A percentile compares a stretch with the other conserved stretches of the same genome.
phyloP scores from a whole-genome alignment of 2,329 filamentous ascomycete genomes.

The Rhynchosporium agropyri region DNA sequence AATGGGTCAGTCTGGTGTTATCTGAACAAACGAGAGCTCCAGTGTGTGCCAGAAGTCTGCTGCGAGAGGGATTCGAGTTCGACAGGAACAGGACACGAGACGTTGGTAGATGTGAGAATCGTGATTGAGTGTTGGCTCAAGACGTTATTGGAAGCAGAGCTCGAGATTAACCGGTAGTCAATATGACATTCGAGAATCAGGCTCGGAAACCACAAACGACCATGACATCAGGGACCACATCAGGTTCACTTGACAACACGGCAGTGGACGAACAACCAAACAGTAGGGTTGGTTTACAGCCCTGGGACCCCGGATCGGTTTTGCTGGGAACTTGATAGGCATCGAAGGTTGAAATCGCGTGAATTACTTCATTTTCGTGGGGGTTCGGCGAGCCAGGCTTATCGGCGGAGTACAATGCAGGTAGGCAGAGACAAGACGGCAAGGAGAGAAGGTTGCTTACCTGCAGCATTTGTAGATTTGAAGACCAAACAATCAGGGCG shows the following conservation, averaged over 20 bases:
- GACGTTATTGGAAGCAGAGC: conserved; percentile 12
- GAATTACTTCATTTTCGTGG: conserved; percentile 30
- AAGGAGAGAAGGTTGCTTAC: conserved; percentile 34
- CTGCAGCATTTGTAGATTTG: conserved; percentile 41
- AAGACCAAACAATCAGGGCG: conserved; percentile 18
- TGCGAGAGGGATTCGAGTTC: conserved; percentile 1
- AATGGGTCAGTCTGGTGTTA: conserved; percentile 32
- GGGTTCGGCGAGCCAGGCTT: conserved; percentile 29
- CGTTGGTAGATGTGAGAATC: background rate
- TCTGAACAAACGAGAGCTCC: background rate
- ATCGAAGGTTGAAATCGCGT: conserved; percentile 23
- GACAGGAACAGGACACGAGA: background rate
- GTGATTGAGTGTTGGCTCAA: background rate
- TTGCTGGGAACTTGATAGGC: conserved; percentile 18
- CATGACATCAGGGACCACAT: conserved; percentile 17
- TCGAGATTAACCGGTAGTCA: conserved; percentile 23
- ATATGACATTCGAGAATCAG: conserved; percentile 17
- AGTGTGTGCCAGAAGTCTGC: background rate
- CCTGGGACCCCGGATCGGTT: background rate
- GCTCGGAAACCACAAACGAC: conserved; percentile 18
- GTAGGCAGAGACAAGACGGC: conserved; percentile 10
- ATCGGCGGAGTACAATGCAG: conserved; percentile 19
- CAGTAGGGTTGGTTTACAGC: background rate
- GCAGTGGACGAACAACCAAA: background rate
- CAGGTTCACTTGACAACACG: conserved; percentile 21